Conservation (phyloP, 208 protist species). For the Leishmania arabica region DNA sequence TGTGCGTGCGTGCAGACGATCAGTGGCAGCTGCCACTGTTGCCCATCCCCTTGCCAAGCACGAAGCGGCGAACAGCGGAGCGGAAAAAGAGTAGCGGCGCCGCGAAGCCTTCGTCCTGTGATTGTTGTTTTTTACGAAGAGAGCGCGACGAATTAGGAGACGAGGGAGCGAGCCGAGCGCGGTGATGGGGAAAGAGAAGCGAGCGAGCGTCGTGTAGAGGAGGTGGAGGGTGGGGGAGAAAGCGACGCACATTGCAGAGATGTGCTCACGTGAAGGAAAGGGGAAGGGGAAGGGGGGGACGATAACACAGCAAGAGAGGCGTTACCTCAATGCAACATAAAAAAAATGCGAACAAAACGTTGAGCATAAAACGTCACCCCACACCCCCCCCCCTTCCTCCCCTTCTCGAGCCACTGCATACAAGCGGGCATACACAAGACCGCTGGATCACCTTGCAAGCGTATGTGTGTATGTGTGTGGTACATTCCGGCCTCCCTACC, state of each 20-base stretch:
- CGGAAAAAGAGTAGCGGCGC: not conserved
- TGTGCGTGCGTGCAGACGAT: not conserved
- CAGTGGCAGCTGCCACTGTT: not conserved
- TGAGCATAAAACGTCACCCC: not conserved
- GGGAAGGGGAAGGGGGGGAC: not conserved
- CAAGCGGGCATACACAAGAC: not conserved
- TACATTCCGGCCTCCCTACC: not conserved
- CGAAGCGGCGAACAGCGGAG: not conserved
- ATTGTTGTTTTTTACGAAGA: not conserved
- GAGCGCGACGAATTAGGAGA: not conserved
- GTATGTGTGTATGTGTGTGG: not conserved
- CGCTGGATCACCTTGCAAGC: not conserved
- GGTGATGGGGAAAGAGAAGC: not conserved
- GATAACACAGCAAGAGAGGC: not conserved
- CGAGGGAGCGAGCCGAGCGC: not conserved
- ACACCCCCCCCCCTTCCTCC: too few species aligned
- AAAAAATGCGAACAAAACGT: not conserved
- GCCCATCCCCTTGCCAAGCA: not conserved
- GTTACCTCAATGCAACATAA: not conserved
- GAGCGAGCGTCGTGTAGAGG: not conserved
- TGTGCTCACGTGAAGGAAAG: not conserved
- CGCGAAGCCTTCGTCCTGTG: not conserved
- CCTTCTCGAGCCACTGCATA: not conserved
- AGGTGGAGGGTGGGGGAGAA: not conserved
- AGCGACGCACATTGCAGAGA: not conserved